Base-by-base conservation (phyloP, 495 filamentous ascomycete species). In the Penicillium lagena region DNA sequence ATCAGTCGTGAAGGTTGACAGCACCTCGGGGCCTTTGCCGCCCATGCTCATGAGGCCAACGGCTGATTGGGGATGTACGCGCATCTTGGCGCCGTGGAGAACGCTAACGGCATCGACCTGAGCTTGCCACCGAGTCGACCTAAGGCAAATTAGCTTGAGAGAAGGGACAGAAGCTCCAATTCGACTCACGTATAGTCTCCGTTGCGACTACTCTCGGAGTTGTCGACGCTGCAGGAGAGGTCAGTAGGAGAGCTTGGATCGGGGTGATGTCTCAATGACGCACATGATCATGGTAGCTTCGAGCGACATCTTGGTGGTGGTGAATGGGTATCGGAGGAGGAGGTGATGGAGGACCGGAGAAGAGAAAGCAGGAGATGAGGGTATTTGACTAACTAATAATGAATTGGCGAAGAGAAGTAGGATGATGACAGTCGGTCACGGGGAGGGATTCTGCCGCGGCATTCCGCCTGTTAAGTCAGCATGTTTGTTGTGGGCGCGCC, bases 1-100 rank as follows among this genome's bases (percentile, higher is more conserved):
- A 61, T 97, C 91, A 37, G 87, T 86, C 39, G 93, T 97, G 63
- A 97, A 77, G 14, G 94, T 99, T 22, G 93, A 91, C 33, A 97
- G 77, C 45, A 97, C 90, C 70, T 99, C 94, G 35, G 93, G 93
- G 10, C 90, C 89, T 58, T 90, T 91, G 55, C 93, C 93, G 46
- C 88, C 93, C 90, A 97, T 96, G 66, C 87, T 96, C 90, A 99
- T 95, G 39, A 99, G 76, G 47, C 93, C 93, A 43, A 97, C 94
- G 15, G 89, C 91, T 10, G 90, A 96, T 70, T 99, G 93, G 15
- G 93, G 86, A 66, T 99, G 95, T 63, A 80, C 86, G 69, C 89
- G 82, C 51, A 90, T 95, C 68, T 97, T 95, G 56, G 85, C 85
- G 51, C 85, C 86, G 73, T 96, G 96, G 62, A 96, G 85, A 64